Evolutionary conservation across 2,329 filamentous ascomycete species (phyloP).

Genomic region (Sordariomycetes sp.): DNA sequence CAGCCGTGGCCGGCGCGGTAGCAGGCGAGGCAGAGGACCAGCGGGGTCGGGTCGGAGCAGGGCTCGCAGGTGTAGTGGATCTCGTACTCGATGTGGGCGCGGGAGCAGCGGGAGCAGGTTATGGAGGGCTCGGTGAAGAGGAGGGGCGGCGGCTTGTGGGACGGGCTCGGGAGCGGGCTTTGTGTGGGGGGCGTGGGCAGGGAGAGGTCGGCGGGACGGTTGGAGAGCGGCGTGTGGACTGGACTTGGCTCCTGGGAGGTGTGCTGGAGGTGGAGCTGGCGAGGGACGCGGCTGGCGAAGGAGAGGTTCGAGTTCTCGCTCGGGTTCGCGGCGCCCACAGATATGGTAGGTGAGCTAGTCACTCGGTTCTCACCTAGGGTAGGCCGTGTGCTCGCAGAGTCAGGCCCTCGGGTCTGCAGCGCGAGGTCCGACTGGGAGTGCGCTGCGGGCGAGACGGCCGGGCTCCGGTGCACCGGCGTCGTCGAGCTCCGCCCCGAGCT

Average conservation of each 20-base stretch:
- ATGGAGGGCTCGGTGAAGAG: conserved; percentile 62
- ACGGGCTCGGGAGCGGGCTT: conserved; percentile 20
- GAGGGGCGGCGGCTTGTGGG: conserved; percentile 32
- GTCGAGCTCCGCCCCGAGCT: conserved; percentile 47
- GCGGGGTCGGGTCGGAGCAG: conserved; percentile 57
- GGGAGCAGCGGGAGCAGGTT: conserved; percentile 60
- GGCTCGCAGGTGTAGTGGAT: conserved; percentile 72
- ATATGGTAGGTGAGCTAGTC: conserved; percentile 23
- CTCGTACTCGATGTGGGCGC: conserved; percentile 68
- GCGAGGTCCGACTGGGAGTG: conserved; percentile 57
- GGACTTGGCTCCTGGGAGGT: neutral
- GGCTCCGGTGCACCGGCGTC: conserved; percentile 29
- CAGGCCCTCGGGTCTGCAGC: conserved; percentile 27
- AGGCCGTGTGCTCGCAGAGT: conserved; percentile 24
- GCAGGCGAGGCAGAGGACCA: conserved; percentile 72
- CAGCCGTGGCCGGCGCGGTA: conserved; percentile 72
- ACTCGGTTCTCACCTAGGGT: conserved; percentile 31
- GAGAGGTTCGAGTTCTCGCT: conserved; percentile 18
- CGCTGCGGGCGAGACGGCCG: conserved; percentile 27
- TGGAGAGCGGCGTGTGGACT: neutral
- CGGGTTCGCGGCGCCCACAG: conserved; percentile 12
- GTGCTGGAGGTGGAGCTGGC: neutral
- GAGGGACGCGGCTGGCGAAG: conserved; percentile 24
- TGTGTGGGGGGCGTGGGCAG: conserved; percentile 17
- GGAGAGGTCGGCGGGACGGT: conserved; percentile 28